A percentile compares a stretch with the other conserved stretches of the same genome.
Conservation (phyloP, 164 flowering plant genomes). For the Sextonia rubra region DNA sequence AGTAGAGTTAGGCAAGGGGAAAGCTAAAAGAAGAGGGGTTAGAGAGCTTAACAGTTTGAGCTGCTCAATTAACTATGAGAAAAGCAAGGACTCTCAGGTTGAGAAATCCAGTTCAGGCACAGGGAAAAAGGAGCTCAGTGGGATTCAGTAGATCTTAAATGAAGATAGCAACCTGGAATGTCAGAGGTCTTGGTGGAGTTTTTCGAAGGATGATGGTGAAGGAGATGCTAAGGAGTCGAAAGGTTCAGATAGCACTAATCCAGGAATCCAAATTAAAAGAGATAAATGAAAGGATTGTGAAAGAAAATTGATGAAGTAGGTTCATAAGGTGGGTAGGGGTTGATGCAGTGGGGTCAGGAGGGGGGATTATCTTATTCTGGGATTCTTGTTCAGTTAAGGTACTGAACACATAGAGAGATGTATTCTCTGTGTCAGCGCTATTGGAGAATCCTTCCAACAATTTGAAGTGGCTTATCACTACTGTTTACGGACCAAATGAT, state of each 20-base stretch:
- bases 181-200: background rate
- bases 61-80: background rate
- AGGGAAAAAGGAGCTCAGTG: background rate
- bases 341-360: background rate
- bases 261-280: background rate
- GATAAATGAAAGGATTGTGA: background rate
- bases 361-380: background rate
- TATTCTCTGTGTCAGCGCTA: background rate
- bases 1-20: too few species aligned
- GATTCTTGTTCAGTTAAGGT: background rate
- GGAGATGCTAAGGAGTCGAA: background rate
- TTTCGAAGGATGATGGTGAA: background rate
- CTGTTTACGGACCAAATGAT: too few species aligned
- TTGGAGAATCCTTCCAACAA: background rate
- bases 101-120: background rate
- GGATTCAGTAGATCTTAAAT: background rate
- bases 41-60: background rate
- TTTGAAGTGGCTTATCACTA: background rate
- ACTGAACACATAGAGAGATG: background rate
- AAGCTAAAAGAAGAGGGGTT: background rate
- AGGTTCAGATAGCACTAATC: background rate
- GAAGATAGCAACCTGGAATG: background rate
- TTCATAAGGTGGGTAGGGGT: background rate
- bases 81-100: background rate
- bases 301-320: background rate